Base-by-base conservation (phyloP, 805 yeast species). In the Ogataea nakhonphanomensis region DNA sequence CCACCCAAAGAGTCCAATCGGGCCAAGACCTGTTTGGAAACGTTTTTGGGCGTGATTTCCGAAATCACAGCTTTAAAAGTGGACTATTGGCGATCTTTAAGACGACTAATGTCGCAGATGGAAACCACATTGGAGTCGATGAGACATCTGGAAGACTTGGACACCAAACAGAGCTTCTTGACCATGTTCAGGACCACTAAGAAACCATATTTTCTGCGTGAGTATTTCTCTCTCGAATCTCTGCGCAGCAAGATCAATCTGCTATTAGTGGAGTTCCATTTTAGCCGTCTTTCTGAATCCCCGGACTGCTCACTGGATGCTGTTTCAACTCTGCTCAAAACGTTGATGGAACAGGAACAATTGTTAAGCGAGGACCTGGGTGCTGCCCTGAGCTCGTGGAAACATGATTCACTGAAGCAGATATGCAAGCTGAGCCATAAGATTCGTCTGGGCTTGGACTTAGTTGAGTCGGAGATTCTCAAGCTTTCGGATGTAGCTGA, bases 401-500 rank as follows among this genome's bases (percentile, higher is more conserved):
- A 66, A 3, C 43, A 46, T 11, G 45, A 50, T 21, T 37, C 66
- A 3, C 48, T 53, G 13, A 43, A 48, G 1, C 49, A 57, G 3
- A 57, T 69, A 4, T 25, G 45, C 8, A 49, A 49, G 7, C 46
- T 64, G 23, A 44, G 57, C 21, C 52, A 50, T 9, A 43, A 45
- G 22, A 37, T 49, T 17, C 48, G 41, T 8, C 30, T 44, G 22
- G 53, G 50, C 33, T 26, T 51, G 31, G 35, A 37, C 28, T 20
- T 58, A 37, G 25, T 49, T 33, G 47, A 54, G 34, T 27, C 39
- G 30, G 47, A 51, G 53, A 25, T 50, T 8, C 15, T 28, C 28
- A 46, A 34, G 22, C 38, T 41, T 17, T 39, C 44, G 7, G 70
- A 69, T 15, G 60, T 58, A 25, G 56, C 68, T 14, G 67, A 67